Percentiles rank a stretch among this genome's conserved stretches.
phyloP scores from a whole-genome alignment of 768 basidiomycete species.

The Termitomyces eurrhizus region DNA sequence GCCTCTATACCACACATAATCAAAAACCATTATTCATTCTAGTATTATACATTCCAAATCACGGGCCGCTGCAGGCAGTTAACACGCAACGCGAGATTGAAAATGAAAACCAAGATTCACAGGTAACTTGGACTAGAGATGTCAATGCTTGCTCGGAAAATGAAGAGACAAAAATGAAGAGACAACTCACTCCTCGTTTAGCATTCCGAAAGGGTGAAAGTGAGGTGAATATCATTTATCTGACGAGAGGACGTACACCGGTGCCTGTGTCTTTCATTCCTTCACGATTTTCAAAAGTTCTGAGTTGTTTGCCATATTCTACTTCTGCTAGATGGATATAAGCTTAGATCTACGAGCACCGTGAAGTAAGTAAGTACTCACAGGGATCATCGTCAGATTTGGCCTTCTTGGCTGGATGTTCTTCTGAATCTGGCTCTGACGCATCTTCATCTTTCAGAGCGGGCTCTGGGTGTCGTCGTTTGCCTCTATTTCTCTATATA shows the following conservation, averaged over 20 bases:
- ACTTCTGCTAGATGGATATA: conserved; percentile 19
- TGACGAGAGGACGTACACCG: conserved; percentile 40
- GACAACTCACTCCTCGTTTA: conserved; percentile 8
- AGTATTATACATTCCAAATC: conserved; percentile 12
- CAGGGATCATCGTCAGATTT: conserved; percentile 29
- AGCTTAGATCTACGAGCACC: neutral
- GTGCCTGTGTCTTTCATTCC: conserved; percentile 41
- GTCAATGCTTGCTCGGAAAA: neutral
- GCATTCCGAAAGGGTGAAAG: neutral
- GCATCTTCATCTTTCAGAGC: conserved; percentile 1
- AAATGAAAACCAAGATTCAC: neutral
- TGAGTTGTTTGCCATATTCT: conserved; percentile 39
- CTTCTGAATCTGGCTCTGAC: conserved; percentile 22
- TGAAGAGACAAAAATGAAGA: neutral
- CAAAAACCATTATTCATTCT: conserved; percentile 1
- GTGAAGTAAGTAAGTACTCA: conserved; percentile 18
- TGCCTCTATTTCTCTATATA: conserved; percentile 50
- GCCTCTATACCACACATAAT: neutral
- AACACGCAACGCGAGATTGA: neutral
- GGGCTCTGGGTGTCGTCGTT: conserved; percentile 45
- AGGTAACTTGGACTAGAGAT: neutral
- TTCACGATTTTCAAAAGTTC: conserved; percentile 29
- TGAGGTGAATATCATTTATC: conserved; percentile 23
- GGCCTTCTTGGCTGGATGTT: conserved; percentile 34
- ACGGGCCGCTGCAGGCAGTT: neutral